Base-by-base conservation (phyloP, 2,329 filamentous ascomycete genomes). In the Didymella glomerata region DNA sequence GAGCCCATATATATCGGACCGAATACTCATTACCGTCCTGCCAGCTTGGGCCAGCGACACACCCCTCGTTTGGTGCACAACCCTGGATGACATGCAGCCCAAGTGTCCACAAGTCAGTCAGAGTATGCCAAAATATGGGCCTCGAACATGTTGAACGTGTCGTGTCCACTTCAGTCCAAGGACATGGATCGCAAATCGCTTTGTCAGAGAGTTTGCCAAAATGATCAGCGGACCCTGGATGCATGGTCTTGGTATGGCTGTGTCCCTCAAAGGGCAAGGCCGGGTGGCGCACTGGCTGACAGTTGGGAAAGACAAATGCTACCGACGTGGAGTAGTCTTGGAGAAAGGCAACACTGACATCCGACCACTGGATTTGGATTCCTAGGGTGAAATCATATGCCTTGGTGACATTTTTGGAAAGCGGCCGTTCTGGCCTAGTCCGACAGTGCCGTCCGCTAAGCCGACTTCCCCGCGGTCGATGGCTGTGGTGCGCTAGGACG, bases 391-490 rank as follows among this genome's bases (percentile, higher is more conserved):
- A 48, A 54, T 64, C 57, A 58, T 57, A 62, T 67, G 53, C 60
- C 58, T 66, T 50, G 56, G 28, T 62, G 66, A 69, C 59, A 66
- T 65, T 62, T 69, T 66, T 64, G 68, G 67, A 65, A 65, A 66
- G 66, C 61, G 63, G 63, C 72, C 67, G 65, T 68, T 64, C 66
- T 66, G 64, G 69, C 58, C 66, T 68, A 69, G 65, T 68, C 63
- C 62, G 67, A 65, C 51, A 65, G 55, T 68, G 56, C 56, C 56
- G 56, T 54, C 56, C 56, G 56, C 50, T 59, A 54, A 59, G 56
- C 72, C 71, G 69, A 66, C 68, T 73, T 73, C 72, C 73, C 73
- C 72, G 69, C 72, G 66, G 68, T 70, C 50, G 60, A 67, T 68
- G 63, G 61, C 58, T 67, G 48, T 73, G 71, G 68, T 71, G 68